Conservation (phyloP, 1,284 basidiomycete genomes). For the Fomitopsis schrenkii region DNA sequence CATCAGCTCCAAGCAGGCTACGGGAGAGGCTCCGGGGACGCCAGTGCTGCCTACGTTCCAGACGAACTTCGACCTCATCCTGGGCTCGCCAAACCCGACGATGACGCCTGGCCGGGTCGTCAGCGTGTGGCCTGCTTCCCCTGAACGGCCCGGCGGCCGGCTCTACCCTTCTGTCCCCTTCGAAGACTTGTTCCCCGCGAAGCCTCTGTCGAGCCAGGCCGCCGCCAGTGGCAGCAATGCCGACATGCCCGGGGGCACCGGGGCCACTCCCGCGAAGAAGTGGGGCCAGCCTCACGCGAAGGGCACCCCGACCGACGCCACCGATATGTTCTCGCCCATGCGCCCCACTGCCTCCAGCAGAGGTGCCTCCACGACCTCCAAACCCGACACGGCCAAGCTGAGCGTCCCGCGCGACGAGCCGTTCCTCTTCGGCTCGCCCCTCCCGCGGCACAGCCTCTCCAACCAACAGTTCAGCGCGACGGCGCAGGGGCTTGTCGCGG, state of each 20-base stretch:
- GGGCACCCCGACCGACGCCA: slow-evolving; percentile 24
- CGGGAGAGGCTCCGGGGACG: slow-evolving; percentile 34
- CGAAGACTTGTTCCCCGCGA: slow-evolving; percentile 29
- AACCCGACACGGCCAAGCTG: slow-evolving; percentile 1
- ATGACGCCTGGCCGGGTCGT: slow-evolving; percentile 19
- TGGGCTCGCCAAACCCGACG: slow-evolving; percentile 44
- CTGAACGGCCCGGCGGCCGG: slow-evolving; percentile 13
- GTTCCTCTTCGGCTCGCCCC: slow-evolving; percentile 73
- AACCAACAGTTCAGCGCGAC: slow-evolving; percentile 59
- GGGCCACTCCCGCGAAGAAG: slow-evolving; percentile 14
- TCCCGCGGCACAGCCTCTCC: slow-evolving; percentile 52
- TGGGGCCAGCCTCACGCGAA: slow-evolving; percentile 20
- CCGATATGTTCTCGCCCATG: slow-evolving; percentile 37
- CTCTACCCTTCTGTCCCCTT: slow-evolving; percentile 44
- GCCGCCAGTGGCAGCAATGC: slow-evolving; percentile 14
- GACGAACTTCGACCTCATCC: slow-evolving; percentile 61
- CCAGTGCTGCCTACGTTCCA: slow-evolving; percentile 60
- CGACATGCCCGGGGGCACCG: slow-evolving; percentile 33
- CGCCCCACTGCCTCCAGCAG: slow-evolving; percentile 3
- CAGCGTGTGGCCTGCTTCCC: slow-evolving; percentile 44
- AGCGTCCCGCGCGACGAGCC: slow-evolving; percentile 34
- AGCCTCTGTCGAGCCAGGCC: neutral
- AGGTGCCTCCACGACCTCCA: too few species aligned
- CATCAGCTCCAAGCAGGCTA: slow-evolving; percentile 35
- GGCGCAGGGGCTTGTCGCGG: slow-evolving; percentile 63